Evolutionary conservation across 345 rosid species (phyloP).

Genomic region (Eucalyptus rudis): DNA sequence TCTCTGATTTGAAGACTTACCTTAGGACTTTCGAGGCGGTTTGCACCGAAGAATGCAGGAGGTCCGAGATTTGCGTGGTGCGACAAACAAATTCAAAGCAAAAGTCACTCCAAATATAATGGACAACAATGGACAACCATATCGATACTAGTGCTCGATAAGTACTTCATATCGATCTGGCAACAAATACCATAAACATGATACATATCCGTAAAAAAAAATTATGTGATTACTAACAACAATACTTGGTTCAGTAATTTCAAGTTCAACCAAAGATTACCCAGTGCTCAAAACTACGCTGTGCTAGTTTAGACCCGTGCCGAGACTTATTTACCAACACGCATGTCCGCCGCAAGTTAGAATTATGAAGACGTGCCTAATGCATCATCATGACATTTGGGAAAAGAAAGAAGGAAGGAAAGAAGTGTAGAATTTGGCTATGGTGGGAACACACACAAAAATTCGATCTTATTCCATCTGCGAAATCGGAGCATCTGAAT

Average conservation of each 20-base stretch:
- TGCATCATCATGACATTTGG: neutral
- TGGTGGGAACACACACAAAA: neutral
- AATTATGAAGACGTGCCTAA: neutral
- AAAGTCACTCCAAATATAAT: neutral
- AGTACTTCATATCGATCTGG: neutral
- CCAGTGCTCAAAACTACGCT: fast-evolving
- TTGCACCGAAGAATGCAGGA: neutral
- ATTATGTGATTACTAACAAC: neutral
- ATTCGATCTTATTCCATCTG: neutral
- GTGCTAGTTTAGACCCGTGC: neutral
- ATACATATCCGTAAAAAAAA: no score
- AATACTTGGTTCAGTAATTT: neutral
- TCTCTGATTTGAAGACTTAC: neutral
- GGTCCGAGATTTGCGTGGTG: fast-evolving
- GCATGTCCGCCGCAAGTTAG: neutral
- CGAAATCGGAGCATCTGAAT: neutral
- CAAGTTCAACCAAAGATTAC: neutral
- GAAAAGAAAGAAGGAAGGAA: neutral
- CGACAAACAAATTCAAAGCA: neutral
- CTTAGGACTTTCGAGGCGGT: neutral
- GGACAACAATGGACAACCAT: neutral
- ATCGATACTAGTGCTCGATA: neutral
- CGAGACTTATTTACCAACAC: neutral
- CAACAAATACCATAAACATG: neutral
- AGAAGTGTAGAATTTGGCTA: neutral